These are phyloP conservation scores for Phialophora macrospora DNA, from an alignment of 2,329 filamentous ascomycete species.

Conservation along the genomic window DNA sequence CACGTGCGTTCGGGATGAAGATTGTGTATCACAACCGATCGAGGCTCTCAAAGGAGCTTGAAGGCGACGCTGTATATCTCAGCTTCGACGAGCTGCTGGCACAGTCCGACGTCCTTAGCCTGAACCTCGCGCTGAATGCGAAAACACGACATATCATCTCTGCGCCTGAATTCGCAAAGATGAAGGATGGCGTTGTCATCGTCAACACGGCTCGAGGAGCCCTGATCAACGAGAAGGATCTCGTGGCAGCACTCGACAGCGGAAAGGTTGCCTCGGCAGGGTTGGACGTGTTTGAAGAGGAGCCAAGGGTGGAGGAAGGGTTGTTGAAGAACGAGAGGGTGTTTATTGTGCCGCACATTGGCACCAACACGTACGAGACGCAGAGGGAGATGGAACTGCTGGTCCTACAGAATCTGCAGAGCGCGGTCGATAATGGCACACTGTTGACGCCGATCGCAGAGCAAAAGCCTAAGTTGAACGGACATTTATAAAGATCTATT, in stretches of 20 bases:
- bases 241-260: constrained; percentile 51
- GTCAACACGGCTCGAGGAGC: constrained; percentile 54
- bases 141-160: constrained; percentile 55
- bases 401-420: constrained; percentile 63
- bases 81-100: constrained; percentile 54
- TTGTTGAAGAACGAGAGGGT: constrained; percentile 50
- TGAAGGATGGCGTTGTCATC: constrained; percentile 53
- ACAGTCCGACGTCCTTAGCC: constrained; percentile 53
- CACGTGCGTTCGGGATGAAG: constrained; percentile 53
- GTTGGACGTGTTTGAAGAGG: constrained; percentile 55
- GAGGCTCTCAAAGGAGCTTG: constrained; percentile 48
- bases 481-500: constrained; percentile 23
- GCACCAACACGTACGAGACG: constrained; percentile 64
- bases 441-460: constrained; percentile 66
- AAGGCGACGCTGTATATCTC: constrained; percentile 51
- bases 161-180: constrained; percentile 51
- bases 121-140: constrained; percentile 53
- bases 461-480: constrained; percentile 52
- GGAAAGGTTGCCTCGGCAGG: constrained; percentile 54
- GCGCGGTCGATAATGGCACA: constrained; percentile 60
- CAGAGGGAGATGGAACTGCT: constrained; percentile 66
- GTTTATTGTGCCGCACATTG: constrained; percentile 65
- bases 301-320: constrained; percentile 55
- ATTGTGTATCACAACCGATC: constrained; percentile 55
- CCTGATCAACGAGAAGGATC: constrained; percentile 54